Evolutionary conservation across 306 rosid species (phyloP).

Genomic region (Cucurbita pepo): DNA sequence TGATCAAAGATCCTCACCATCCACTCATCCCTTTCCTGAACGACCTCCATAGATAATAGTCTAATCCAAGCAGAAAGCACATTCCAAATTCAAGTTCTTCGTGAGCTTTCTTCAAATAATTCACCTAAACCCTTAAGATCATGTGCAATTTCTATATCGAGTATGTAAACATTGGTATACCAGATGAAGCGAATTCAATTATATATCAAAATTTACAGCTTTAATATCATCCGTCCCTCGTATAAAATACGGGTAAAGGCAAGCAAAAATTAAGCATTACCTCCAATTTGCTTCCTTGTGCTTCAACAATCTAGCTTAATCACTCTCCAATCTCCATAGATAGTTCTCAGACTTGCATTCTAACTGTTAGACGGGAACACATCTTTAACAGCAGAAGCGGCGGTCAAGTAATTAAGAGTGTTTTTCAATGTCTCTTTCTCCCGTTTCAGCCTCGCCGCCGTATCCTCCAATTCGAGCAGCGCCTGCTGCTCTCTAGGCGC

Average conservation of each 20-base stretch:
- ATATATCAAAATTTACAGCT: slow-evolving; percentile 31
- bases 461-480: slow-evolving; percentile 82
- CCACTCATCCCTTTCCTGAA: not conserved
- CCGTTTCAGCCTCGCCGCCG: slow-evolving; percentile 60
- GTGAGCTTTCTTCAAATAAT: not conserved
- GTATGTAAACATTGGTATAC: not conserved
- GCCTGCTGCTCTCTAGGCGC: slow-evolving; percentile 99
- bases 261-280: slow-evolving; percentile 10
- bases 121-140: not conserved
- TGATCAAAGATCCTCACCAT: not conserved
- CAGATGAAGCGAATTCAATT: slow-evolving; percentile 10
- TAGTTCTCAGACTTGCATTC: not conserved
- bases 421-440: slow-evolving; percentile 89
- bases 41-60: not conserved
- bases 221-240: slow-evolving; percentile 1
- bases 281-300: slow-evolving; percentile 7
- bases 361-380: slow-evolving; percentile 60
- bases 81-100: not conserved
- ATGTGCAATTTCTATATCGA: not conserved
- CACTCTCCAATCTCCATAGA: not conserved
- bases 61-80: not conserved
- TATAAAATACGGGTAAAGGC: not conserved
- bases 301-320: slow-evolving; percentile 7
- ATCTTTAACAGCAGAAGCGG: slow-evolving; percentile 94
- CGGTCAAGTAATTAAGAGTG: slow-evolving; percentile 85